Evolutionary conservation across 2,329 filamentous ascomycete species (phyloP), one percentile per base, ranked within the genome.

Genomic region (Claviceps sp.): DNA sequence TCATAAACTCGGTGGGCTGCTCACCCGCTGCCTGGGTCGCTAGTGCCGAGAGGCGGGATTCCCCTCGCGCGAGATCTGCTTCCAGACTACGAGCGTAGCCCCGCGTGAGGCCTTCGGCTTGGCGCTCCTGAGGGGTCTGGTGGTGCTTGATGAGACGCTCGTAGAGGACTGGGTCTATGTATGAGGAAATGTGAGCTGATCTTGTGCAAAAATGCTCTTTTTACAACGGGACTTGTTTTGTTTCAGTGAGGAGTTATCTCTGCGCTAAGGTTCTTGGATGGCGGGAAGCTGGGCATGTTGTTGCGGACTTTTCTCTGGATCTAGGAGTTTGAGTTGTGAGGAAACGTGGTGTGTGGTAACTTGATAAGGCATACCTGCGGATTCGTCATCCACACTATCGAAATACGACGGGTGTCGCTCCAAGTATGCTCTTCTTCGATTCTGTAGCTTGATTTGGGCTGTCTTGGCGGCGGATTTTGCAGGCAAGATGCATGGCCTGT

Each of bases 21-120:
- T 45, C 52, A 13, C 49, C 50, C 5, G 52, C 48, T 6, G 55
- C 50, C 43, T 57, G 54, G 26, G 59, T 48, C 3, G 53, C 59
- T n/a, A 70, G 49, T 1, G 81, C 49, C 75, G 78, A 56, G 81
- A 91, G 75, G 61, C 87, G 87, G 13, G 84, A 84, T 65, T 94
- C 88, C 16, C 85, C 84, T 30, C 88, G 81, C 54, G 83, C 70
- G 6, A 95, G 71, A 57, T 90, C 87, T 1, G 87, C 82, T 63
- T 94, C 85, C 5, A 95, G 76, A 13, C 85, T 77, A 24, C 86
- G 85, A 1, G 85, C 85, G 65, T 89, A 93, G 11, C 89, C 89
- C 63, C 89, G 89, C 8, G 72, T 70, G 44, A 79, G 79, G 8
- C 83, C 85, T 59, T 91, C 87, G 6, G 76, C 76, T 63, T 89